Evolutionary conservation across 768 basidiomycete genomes (phyloP).

Genomic region (Phaffia tasmanica): DNA sequence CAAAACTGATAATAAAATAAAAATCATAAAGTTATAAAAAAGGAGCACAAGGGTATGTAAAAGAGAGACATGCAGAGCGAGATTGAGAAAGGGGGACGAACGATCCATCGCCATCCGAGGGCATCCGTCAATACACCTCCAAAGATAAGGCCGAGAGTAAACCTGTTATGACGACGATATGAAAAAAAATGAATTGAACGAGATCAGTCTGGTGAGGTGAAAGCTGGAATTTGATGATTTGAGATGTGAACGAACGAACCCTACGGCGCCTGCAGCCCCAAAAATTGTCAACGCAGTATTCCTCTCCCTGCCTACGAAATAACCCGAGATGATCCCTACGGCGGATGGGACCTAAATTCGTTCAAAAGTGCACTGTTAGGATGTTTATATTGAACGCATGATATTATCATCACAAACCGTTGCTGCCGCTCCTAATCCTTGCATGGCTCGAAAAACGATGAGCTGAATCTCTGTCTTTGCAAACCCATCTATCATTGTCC

Average conservation of each 20-base stretch:
- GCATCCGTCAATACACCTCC: conserved; percentile 16
- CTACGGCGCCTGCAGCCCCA: conserved; percentile 24
- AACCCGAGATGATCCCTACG: conserved; percentile 24
- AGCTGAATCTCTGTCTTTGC: conserved; percentile 7
- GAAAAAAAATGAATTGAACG: not conserved
- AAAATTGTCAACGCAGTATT: conserved; percentile 22
- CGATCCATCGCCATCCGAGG: conserved; percentile 14
- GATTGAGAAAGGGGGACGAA: not conserved
- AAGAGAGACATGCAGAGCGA: too few species aligned
- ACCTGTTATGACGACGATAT: not conserved
- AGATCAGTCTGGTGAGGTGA: too few species aligned
- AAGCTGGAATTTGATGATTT: not conserved
- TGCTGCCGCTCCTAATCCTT: conserved; percentile 26
- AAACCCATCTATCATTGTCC: conserved; percentile 3
- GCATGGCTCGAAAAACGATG: conserved; percentile 14
- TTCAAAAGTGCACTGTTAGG: not conserved
- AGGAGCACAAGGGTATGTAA: too few species aligned
- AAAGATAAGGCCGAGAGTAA: conserved; percentile 14
- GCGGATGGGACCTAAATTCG: conserved; percentile 15
- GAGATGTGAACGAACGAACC: conserved; percentile 18
- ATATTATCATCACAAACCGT: conserved; percentile 7
- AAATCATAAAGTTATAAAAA: not conserved
- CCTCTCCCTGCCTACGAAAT: conserved; percentile 23
- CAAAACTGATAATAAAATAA: conserved; percentile 1
- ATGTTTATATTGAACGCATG: not conserved